These are phyloP conservation scores for Macrophomina pseudophaseolina DNA, from an alignment of 2,329 filamentous ascomycete genomes.

Conservation along the genomic window DNA sequence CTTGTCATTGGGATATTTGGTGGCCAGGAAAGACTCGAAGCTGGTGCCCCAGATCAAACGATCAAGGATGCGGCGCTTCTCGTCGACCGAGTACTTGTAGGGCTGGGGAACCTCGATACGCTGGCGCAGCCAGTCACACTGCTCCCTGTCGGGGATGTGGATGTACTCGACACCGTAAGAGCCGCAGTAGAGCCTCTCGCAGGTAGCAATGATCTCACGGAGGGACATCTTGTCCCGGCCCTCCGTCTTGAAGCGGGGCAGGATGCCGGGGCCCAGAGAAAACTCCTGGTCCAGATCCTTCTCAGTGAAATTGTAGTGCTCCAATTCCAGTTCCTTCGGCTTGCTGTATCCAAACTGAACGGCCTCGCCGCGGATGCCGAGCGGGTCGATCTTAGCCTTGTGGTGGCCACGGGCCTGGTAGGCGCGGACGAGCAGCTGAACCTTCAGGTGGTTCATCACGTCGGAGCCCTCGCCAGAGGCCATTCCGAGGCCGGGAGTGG, in stretches of 20 bases:
- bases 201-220: slow-evolving; percentile 88
- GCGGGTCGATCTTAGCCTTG: slow-evolving; percentile 96
- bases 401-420: slow-evolving; percentile 98
- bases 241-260: slow-evolving; percentile 90
- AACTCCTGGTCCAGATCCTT: slow-evolving; percentile 93
- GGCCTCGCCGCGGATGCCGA: slow-evolving; percentile 87
- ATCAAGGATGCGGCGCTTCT: slow-evolving; percentile 97
- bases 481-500: slow-evolving; percentile 71
- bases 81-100: slow-evolving; percentile 97
- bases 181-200: slow-evolving; percentile 95
- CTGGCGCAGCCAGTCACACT: slow-evolving; percentile 98
- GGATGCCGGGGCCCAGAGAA: slow-evolving; percentile 87
- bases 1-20: slow-evolving; percentile 99
- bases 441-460: slow-evolving; percentile 95
- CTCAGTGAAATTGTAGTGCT: slow-evolving; percentile 94
- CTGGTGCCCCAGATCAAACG: slow-evolving; percentile 98
- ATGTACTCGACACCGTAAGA: slow-evolving; percentile 99
- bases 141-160: slow-evolving; percentile 95
- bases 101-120: slow-evolving; percentile 91
- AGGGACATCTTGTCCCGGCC: slow-evolving; percentile 94
- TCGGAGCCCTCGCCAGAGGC: slow-evolving; percentile 74
- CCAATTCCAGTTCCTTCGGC: slow-evolving; percentile 89
- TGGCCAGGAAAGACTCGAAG: slow-evolving; percentile 93
- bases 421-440: slow-evolving; percentile 93
- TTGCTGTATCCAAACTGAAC: slow-evolving; percentile 83